Evolutionary conservation across 768 basidiomycete genomes (phyloP), one percentile per base, ranked within the genome.

Genomic region (Leucogyrophana mollusca): DNA sequence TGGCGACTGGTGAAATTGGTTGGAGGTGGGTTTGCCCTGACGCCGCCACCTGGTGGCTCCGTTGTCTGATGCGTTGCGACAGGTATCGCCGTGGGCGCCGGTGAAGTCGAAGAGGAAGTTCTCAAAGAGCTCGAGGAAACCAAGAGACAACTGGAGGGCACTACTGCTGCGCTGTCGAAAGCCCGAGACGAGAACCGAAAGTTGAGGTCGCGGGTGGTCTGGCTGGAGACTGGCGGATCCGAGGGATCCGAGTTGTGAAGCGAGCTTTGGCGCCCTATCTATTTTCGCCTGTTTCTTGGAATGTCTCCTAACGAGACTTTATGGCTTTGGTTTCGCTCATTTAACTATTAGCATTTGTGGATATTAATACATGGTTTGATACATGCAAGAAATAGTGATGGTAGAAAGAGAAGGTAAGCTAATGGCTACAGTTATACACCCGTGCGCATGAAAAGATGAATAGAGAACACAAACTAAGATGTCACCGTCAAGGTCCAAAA

Each of bases 1-100:
- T 90, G 90, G 90, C 75, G 90, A 20, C 69, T 92, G 24, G 77
- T 91, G 20, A 89, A 90, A 59, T 71, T 92, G 10, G 82, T 89
- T 9, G 77, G 77, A 63, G 79, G 77, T 78, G 46, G 57, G 64
- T 42, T 5, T 20, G 20, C 11, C 20, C 24, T 24, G 27, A 40
- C 33, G n/a, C 17, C 42, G 13, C 24, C 20, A 23, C 9, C 9
- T 18, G 4, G 40, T 44, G 25, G 33, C 36, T 6, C 35, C 23
- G 1, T 30, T 16, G 36, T 36, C 27, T 52, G 24, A 51, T 44
- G 18, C 35, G 30, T 18, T 40, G 33, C 30, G 43, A 42, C 51
- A 88, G 88, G 87, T 34, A 78, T 92, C 27, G 80, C 88, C 3
- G 79, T 90, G 34, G 85, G 87, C 10, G 81, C 85, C 1, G 85